These are phyloP conservation scores for Saksenaea oblongispora DNA, from an alignment of 371 early-diverging fungal genomes.

Conservation along the genomic window DNA sequence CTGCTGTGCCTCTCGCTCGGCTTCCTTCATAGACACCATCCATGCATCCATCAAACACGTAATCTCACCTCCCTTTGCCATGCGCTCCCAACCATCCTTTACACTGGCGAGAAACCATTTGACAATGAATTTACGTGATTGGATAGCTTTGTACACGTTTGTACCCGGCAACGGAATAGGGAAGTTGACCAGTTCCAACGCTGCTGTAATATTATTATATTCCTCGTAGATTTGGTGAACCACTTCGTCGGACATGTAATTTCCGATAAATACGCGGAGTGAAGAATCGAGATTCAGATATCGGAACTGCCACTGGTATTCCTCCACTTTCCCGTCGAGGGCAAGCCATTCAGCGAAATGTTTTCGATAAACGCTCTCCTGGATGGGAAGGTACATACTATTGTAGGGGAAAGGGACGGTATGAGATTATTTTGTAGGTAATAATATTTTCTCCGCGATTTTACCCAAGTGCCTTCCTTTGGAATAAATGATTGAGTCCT, in stretches of 20 bases:
- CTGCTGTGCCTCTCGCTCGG: slow-evolving; percentile 11
- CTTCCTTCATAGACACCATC: slow-evolving; percentile 23
- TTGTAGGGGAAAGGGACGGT: not conserved
- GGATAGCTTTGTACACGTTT: slow-evolving; percentile 33
- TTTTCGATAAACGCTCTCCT: slow-evolving; percentile 16
- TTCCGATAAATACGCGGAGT: slow-evolving; percentile 33
- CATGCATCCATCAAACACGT: slow-evolving; percentile 25
- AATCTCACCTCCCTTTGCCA: slow-evolving; percentile 14
- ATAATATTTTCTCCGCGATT: not conserved
- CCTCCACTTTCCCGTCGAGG: slow-evolving; percentile 15
- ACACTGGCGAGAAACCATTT: slow-evolving; percentile 23
- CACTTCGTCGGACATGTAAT: slow-evolving; percentile 26
- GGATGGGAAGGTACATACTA: slow-evolving; percentile 19
- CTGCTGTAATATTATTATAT: slow-evolving; percentile 35
- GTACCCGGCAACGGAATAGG: slow-evolving; percentile 36
- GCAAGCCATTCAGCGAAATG: slow-evolving; percentile 26
- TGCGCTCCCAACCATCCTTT: slow-evolving; percentile 20
- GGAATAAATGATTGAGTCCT: slow-evolving; percentile 27
- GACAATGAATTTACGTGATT: slow-evolving; percentile 32
- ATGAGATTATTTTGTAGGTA: not conserved
- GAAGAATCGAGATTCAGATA: slow-evolving; percentile 29
- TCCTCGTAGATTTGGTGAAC: slow-evolving; percentile 32
- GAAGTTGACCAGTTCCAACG: slow-evolving; percentile 38
- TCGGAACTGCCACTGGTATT: slow-evolving; percentile 25
- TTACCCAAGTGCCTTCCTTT: slow-evolving; percentile 26